Conservation (phyloP, 208 protist genomes). For the Angomonas deanei region DNA sequence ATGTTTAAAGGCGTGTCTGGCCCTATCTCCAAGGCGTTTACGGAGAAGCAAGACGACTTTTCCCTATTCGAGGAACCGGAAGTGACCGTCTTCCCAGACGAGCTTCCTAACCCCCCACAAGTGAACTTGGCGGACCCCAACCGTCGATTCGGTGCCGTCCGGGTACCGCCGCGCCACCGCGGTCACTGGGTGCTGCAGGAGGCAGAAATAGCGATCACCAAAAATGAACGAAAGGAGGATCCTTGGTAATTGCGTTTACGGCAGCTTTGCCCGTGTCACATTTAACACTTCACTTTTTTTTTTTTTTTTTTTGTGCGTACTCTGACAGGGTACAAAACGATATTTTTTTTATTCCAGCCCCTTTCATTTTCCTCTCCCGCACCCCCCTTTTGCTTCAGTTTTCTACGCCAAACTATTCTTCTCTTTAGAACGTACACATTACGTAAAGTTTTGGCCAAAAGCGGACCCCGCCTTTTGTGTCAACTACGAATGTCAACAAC, state of each 20-base stretch:
- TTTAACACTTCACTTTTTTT: background rate
- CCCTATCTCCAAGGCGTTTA: background rate
- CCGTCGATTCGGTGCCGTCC: slow-evolving; percentile 40
- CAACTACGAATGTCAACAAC: too few relatives aligned
- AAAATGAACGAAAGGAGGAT: slow-evolving; percentile 61
- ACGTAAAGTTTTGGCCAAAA: too few relatives aligned
- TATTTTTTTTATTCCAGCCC: background rate
- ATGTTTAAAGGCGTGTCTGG: background rate
- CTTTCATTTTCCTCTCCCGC: background rate
- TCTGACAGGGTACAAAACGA: background rate
- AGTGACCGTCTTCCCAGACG: slow-evolving; percentile 59
- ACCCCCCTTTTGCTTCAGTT: too few relatives aligned
- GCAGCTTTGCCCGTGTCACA: background rate
- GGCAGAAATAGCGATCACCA: slow-evolving; percentile 82
- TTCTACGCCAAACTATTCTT: background rate
- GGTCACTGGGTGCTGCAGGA: slow-evolving; percentile 88
- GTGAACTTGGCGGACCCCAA: slow-evolving; percentile 34
- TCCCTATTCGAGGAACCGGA: slow-evolving; percentile 34
- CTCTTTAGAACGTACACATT: background rate
- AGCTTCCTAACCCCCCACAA: slow-evolving; percentile 69
- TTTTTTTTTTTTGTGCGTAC: slow-evolving; percentile 5
- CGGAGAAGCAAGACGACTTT: too few relatives aligned
- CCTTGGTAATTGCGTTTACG: slow-evolving; percentile 47
- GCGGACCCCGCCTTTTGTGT: too few relatives aligned
- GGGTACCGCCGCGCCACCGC: slow-evolving; percentile 47